phyloP scores from a whole-genome alignment of 305 asterid genomes.

The Ruellia speciosa region DNA sequence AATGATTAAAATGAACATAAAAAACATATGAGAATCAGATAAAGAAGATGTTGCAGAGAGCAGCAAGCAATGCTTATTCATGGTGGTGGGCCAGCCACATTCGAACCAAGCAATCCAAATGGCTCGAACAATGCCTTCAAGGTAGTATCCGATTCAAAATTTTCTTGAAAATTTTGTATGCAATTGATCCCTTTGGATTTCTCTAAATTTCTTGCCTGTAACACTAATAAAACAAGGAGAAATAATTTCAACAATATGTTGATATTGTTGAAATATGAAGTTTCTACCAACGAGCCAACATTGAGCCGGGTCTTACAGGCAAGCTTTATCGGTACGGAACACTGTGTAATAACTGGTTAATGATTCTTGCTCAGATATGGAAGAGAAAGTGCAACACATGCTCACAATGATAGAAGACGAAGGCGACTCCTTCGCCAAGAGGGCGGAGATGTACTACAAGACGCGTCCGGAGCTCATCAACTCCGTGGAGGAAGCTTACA shows the following conservation, averaged over 20 bases:
- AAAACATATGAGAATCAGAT: not conserved
- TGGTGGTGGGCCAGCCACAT: slow-evolving; percentile 76
- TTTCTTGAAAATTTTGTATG: too few relatives aligned
- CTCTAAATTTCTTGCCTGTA: too few relatives aligned
- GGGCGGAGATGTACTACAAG: slow-evolving; percentile 78
- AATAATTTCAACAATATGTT: too few relatives aligned
- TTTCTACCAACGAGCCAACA: too few relatives aligned
- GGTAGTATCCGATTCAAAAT: too few relatives aligned
- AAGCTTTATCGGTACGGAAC: too few relatives aligned
- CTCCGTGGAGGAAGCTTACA: slow-evolving; percentile 54
- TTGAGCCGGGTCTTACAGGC: too few relatives aligned
- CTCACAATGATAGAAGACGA: slow-evolving; percentile 54
- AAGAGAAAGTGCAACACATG: slow-evolving; percentile 51
- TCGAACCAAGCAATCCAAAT: slow-evolving; percentile 58
- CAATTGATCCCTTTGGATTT: too few relatives aligned
- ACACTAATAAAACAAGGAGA: too few relatives aligned
- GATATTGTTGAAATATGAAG: too few relatives aligned
- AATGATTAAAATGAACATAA: not conserved
- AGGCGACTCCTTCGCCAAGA: slow-evolving; percentile 64
- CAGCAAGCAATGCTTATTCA: slow-evolving; percentile 56
- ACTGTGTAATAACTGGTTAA: not conserved
- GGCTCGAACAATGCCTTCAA: slow-evolving; percentile 56
- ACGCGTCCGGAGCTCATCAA: slow-evolving; percentile 60
- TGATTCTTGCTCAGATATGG: slow-evolving; percentile 44
- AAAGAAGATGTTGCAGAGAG: slow-evolving; percentile 46